Evolutionary conservation across 2,329 filamentous ascomycete species (phyloP).

Genomic region (Coleophoma eucalyptorum): DNA sequence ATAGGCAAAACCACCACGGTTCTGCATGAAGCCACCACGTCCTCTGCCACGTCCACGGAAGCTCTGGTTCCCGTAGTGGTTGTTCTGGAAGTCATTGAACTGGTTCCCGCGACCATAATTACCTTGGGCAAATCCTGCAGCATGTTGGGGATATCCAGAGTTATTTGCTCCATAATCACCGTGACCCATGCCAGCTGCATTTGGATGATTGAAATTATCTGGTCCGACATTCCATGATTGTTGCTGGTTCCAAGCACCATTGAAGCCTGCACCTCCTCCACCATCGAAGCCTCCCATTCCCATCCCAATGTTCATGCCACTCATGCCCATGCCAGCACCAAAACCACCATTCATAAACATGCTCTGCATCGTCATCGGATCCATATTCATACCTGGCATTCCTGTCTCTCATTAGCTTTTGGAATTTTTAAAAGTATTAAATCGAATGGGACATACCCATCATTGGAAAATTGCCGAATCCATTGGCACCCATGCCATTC

Average conservation of each 20-base stretch:
- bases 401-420: slow-evolving; percentile 37
- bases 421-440: background rate
- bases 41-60: slow-evolving; percentile 33
- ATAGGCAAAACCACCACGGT: slow-evolving; percentile 11
- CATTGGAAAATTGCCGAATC: slow-evolving; percentile 64
- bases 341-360: slow-evolving; percentile 79
- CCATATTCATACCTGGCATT: slow-evolving; percentile 84
- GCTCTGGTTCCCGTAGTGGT: slow-evolving; percentile 58
- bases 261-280: slow-evolving; percentile 57
- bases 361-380: slow-evolving; percentile 70
- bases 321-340: slow-evolving; percentile 76
- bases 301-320: slow-evolving; percentile 76
- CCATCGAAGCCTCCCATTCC: slow-evolving; percentile 61
- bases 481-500: slow-evolving; percentile 55
- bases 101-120: slow-evolving; percentile 69
- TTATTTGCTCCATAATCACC: slow-evolving; percentile 79
- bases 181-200: slow-evolving; percentile 74
- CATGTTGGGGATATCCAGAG: slow-evolving; percentile 58
- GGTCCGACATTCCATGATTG: slow-evolving; percentile 79
- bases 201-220: slow-evolving; percentile 88
- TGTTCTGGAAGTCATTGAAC: slow-evolving; percentile 69
- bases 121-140: slow-evolving; percentile 75
- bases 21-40: slow-evolving; percentile 23
- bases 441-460: slow-evolving; percentile 68
- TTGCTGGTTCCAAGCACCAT: slow-evolving; percentile 78